phyloP scores from a whole-genome alignment of 2,329 filamentous ascomycete genomes.

The Phialophora tarda region DNA sequence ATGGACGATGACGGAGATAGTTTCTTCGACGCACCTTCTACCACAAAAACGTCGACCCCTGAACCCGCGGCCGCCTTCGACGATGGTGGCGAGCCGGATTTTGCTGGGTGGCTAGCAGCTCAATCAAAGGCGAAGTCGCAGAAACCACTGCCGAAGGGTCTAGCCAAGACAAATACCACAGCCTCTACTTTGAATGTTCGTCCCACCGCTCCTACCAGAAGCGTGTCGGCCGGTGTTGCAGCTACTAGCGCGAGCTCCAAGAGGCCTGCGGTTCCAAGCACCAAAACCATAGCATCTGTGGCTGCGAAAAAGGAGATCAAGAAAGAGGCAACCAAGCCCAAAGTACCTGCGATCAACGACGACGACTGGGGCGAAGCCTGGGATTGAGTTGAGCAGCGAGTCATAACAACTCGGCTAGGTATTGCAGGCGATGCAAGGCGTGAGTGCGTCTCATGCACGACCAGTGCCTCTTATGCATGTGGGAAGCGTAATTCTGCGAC shows the following conservation, averaged over 20 bases:
- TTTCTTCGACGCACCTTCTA: constrained; percentile 51
- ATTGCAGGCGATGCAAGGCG: background rate
- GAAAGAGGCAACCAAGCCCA: constrained; percentile 41
- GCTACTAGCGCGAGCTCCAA: constrained; percentile 39
- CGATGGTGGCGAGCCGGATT: constrained; percentile 88
- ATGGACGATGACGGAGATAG: constrained; percentile 62
- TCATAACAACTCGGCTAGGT: background rate
- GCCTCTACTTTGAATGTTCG: constrained; percentile 42
- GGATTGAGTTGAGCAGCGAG: constrained; percentile 44
- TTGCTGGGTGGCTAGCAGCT: constrained; percentile 91
- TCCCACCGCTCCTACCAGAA: constrained; percentile 47
- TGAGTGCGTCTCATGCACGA: background rate
- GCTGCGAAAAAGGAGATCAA: constrained; percentile 70
- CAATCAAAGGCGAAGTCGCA: constrained; percentile 76
- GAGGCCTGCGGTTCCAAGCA: constrained; percentile 43
- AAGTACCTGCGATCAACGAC: constrained; percentile 41
- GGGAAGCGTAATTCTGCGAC: background rate
- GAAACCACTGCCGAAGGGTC: constrained; percentile 81
- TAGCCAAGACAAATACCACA: constrained; percentile 63
- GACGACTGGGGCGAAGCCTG: constrained; percentile 58
- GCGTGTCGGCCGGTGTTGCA: constrained; percentile 45
- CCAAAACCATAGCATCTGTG: constrained; percentile 56
- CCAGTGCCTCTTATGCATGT: background rate
- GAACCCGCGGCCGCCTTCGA: constrained; percentile 62
- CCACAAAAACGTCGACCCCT: constrained; percentile 42